Base-by-base conservation (phyloP, 257 asterid genomes). In the Rubia yunnanensis region DNA sequence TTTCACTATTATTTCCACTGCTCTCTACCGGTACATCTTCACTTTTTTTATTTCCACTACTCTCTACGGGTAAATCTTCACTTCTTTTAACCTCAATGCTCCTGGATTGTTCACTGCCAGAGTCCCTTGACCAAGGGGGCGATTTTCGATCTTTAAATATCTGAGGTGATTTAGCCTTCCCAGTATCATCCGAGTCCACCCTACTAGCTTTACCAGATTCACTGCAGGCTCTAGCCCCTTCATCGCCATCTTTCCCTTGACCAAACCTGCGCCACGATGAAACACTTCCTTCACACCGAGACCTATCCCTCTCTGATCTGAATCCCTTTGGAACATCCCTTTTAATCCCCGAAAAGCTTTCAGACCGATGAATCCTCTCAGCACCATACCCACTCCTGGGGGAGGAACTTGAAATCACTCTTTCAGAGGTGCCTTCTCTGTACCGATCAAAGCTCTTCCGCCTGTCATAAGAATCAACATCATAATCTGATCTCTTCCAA, bases 81-180 rank as follows among this genome's bases (percentile, higher is more conserved):
- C 68, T 71, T 75, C 70, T 84, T 85, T 84, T 85, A 60, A 84
- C 72, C 73, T 89, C 98, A 38, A 83, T 80, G 78, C 94, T 88
- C 90, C 79, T 89, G 2, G 97, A 83, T 65, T 81, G 94, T 82
- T 89, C 99, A 68, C 97, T 92, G 28, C 87, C 95, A 28, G 96
- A 92, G 68, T 89, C 97, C 85, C 87, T 92, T 1, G 98, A 92
- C 96, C 91, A 87, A 69, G 91, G 88, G 26, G 96, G 98, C 34
- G 96, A 89, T 66, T 84, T 85, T 20, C 80, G 84, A 73, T 85
- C 92, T 76, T 85, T 79, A 49, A 67, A 35, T 62, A 78, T 77
- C 74, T 77, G 84, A 2, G 95, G 88, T 18, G 96, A 87, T 78
- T 78, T 89, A 5, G 77, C 73, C 79, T 83, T 92, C 58, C 82